Evolutionary conservation across 805 yeast species (phyloP).

Genomic region (Candida schatavii): DNA sequence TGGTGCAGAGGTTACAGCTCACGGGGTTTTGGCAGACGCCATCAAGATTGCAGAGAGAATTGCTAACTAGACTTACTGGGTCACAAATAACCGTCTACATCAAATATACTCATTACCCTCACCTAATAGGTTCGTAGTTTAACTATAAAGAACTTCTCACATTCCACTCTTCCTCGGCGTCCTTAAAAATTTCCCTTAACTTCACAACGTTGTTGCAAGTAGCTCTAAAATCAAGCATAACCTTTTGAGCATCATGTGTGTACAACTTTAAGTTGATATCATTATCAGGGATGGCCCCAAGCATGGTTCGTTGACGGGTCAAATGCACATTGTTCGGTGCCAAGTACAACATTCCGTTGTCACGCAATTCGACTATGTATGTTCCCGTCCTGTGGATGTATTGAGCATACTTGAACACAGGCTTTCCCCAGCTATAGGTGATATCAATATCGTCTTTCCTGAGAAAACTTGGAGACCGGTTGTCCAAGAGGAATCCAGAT

Average conservation of each 20-base stretch:
- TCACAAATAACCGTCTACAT: no score
- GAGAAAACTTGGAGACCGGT: slow-evolving; percentile 67
- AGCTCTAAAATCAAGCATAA: slow-evolving; percentile 66
- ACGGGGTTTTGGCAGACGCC: slow-evolving; percentile 91
- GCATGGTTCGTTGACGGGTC: slow-evolving; percentile 40
- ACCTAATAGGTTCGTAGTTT: no score
- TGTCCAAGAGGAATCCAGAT: slow-evolving; percentile 78
- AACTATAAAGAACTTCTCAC: background rate
- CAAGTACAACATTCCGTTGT: slow-evolving; percentile 71
- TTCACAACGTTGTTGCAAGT: slow-evolving; percentile 53
- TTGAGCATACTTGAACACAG: slow-evolving; percentile 78
- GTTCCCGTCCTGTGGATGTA: slow-evolving; percentile 88
- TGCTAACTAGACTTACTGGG: no score
- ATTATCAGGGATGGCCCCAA: slow-evolving; percentile 5
- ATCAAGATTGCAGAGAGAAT: slow-evolving; percentile 89
- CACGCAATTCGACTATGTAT: slow-evolving; percentile 82
- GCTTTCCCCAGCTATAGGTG: slow-evolving; percentile 87
- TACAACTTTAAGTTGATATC: slow-evolving; percentile 11
- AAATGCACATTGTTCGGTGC: slow-evolving; percentile 88
- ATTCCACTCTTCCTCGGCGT: slow-evolving; percentile 44
- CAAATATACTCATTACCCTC: no score
- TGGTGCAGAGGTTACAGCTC: slow-evolving; percentile 71
- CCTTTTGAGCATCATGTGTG: slow-evolving; percentile 64
- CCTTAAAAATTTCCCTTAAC: slow-evolving; percentile 52
- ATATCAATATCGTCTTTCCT: slow-evolving; percentile 58